Conservation (phyloP, 441 rosid genomes). For the Populus tomentosa region DNA sequence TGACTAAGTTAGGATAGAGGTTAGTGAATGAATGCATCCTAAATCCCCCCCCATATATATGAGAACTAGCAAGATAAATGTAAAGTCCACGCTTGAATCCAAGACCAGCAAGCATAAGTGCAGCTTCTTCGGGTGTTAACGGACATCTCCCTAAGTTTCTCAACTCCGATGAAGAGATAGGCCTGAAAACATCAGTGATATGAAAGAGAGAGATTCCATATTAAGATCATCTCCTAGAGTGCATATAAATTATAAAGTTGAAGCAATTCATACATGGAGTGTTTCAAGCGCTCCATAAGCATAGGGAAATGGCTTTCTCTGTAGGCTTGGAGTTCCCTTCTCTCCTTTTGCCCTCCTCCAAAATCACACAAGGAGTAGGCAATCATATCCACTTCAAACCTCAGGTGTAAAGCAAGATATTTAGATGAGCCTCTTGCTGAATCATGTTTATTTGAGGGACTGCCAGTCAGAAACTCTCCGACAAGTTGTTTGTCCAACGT, state of each 20-base stretch:
- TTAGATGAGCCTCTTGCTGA: slow-evolving; percentile 30
- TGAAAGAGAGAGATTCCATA: background rate
- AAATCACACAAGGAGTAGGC: slow-evolving; percentile 90
- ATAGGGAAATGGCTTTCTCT: slow-evolving; percentile 84
- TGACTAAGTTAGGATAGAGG: slow-evolving; percentile 81
- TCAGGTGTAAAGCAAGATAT: slow-evolving; percentile 84
- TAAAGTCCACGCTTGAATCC: slow-evolving; percentile 57
- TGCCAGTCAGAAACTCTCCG: slow-evolving; percentile 40
- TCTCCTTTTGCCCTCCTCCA: slow-evolving; percentile 79
- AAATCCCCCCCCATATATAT: slow-evolving; percentile 59
- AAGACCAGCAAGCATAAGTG: slow-evolving; percentile 78
- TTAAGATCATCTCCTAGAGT: background rate
- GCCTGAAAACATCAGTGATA: slow-evolving; percentile 33
- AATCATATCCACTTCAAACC: slow-evolving; percentile 95
- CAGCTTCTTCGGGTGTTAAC: slow-evolving; percentile 92
- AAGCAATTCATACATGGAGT: slow-evolving; percentile 40
- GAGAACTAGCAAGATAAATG: slow-evolving; percentile 82
- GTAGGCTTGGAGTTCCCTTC: slow-evolving; percentile 71
- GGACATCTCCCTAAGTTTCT: slow-evolving; percentile 88
- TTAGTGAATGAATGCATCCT: slow-evolving; percentile 67
- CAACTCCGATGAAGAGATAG: slow-evolving; percentile 49
- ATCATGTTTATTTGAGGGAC: slow-evolving; percentile 22
- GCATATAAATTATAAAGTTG: background rate
- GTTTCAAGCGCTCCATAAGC: slow-evolving; percentile 55
- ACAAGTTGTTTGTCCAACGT: slow-evolving; percentile 63